Percentiles rank a stretch among this genome's conserved stretches.
Evolutionary conservation across 1,284 basidiomycete genomes (phyloP).

Genomic region (Ceratobasidium papillatum): DNA sequence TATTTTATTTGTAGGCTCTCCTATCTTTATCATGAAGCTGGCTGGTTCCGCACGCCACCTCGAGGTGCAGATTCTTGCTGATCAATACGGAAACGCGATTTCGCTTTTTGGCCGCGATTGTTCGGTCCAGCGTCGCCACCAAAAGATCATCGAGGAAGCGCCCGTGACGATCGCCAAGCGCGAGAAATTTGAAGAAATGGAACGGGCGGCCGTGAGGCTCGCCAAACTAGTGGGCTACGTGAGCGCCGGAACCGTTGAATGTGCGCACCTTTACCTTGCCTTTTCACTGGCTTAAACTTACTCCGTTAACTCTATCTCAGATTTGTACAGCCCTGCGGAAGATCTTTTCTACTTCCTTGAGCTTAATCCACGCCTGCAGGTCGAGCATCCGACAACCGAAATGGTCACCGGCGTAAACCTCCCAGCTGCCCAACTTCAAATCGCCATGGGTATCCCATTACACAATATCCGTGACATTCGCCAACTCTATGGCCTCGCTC

Average conservation of each 20-base stretch:
- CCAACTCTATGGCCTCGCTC: slow-evolving; percentile 93
- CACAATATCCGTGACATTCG: slow-evolving; percentile 97
- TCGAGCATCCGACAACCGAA: slow-evolving; percentile 99
- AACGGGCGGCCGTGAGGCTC: slow-evolving; percentile 95
- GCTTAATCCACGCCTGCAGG: slow-evolving; percentile 99
- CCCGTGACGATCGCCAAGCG: slow-evolving; percentile 96
- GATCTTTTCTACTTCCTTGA: slow-evolving; percentile 98
- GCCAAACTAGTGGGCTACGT: slow-evolving; percentile 99
- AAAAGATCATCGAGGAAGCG: slow-evolving; percentile 99
- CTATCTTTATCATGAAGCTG: slow-evolving; percentile 99
- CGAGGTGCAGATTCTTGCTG: slow-evolving; percentile 97
- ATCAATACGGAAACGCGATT: slow-evolving; percentile 99
- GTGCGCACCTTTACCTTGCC: slow-evolving; percentile 57
- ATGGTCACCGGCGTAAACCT: slow-evolving; percentile 99
- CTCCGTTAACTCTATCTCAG: slow-evolving; percentile 54
- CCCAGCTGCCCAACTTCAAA: slow-evolving; percentile 95
- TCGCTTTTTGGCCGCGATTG: slow-evolving; percentile 99
- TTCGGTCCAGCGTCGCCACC: slow-evolving; percentile 98
- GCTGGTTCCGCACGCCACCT: slow-evolving; percentile 97
- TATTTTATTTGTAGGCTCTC: slow-evolving; percentile 73
- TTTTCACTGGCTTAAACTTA: neutral
- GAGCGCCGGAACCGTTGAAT: slow-evolving; percentile 98
- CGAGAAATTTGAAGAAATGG: slow-evolving; percentile 95
- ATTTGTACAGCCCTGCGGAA: slow-evolving; percentile 94
- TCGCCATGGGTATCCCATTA: slow-evolving; percentile 98